A percentile compares a stretch with the other conserved stretches of the same genome.
Evolutionary conservation across 2,329 filamentous ascomycete genomes (phyloP).

Genomic region (Chrysoporthe puriensis): DNA sequence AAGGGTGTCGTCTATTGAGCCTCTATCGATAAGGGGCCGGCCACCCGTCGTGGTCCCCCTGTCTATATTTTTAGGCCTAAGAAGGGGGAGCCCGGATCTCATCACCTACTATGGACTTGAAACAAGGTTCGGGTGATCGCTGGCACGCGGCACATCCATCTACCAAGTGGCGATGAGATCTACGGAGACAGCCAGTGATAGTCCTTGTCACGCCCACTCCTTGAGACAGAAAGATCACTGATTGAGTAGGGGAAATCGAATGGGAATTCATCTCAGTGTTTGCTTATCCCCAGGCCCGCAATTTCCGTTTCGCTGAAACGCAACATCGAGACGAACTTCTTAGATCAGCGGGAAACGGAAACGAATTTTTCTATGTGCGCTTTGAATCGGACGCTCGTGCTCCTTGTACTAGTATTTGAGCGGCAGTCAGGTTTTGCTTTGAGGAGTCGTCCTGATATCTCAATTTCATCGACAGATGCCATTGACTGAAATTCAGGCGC

Average conservation of each 20-base stretch:
- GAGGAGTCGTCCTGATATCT: not conserved
- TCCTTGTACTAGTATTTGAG: not conserved
- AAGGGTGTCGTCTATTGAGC: conserved; percentile 13
- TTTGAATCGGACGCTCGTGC: not conserved
- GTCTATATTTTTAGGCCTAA: not conserved
- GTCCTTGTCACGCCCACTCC: not conserved
- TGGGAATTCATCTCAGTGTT: not conserved
- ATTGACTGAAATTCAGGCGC: not conserved
- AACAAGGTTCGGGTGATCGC: not conserved
- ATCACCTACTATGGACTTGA: not conserved
- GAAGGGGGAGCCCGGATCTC: not conserved
- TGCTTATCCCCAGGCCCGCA: not conserved
- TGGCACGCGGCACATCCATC: conserved; percentile 1
- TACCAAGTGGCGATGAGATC: not conserved
- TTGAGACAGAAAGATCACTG: not conserved
- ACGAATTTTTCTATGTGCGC: not conserved
- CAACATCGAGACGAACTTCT: conserved; percentile 4
- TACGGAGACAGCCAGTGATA: not conserved
- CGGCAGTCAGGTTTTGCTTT: not conserved
- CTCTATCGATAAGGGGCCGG: conserved; percentile 20
- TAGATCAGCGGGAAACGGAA: conserved; percentile 4
- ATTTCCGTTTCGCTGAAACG: conserved; percentile 10
- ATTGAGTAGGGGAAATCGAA: not conserved
- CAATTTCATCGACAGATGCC: not conserved
- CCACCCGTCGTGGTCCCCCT: conserved; percentile 4